Evolutionary conservation across 1,139 yeast genomes (phyloP), one percentile per base, ranked within the genome.

Genomic region (Saccharomyces uvarum): DNA sequence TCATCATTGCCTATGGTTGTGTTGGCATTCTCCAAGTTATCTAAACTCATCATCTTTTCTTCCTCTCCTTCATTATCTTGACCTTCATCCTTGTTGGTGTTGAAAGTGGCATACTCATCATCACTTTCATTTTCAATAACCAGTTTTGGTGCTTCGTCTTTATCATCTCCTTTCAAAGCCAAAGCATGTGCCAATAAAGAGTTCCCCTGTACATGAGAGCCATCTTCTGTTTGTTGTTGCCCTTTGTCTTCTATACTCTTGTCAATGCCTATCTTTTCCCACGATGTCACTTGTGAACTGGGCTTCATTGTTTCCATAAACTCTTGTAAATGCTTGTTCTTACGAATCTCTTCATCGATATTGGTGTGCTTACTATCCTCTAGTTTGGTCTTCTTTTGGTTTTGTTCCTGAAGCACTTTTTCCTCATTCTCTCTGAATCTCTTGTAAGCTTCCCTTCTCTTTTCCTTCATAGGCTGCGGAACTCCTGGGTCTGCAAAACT

Each of bases 291-390:
- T 51, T 67, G 72, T 2, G 80, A 76, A 9, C 88, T 76, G 2
- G 95, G 91, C 63, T 86, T 88, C 83, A 89, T 86, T 3, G 88
- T 87, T 60, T 86, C 88, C 71, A 93, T 76, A 62, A 80, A 93
- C 66, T 93, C 98, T 62, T 80, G 78, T 63, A 93, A 77, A 60
- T 84, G 83, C 4, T 87, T 83, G 68, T 91, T 83, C 56, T 71
- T 75, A 50, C 77, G 80, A 62, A 86, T 81, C 58, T 82, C 84
- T 49, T 80, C 77, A 61, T 83, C 84, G 29, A 84, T 71, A 33
- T 69, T 64, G 65, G 70, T 60, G 59, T 68, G 59, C 53, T 53
- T 62, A 56, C 61, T 63, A 64, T 55, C 68, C 63, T 32, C 57
- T 53, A 53, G 58, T 49, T 59, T 57, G 38, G 64, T 72, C 54